Conservation (phyloP, 1,284 basidiomycete genomes). For the Tilletiaria anomala region DNA sequence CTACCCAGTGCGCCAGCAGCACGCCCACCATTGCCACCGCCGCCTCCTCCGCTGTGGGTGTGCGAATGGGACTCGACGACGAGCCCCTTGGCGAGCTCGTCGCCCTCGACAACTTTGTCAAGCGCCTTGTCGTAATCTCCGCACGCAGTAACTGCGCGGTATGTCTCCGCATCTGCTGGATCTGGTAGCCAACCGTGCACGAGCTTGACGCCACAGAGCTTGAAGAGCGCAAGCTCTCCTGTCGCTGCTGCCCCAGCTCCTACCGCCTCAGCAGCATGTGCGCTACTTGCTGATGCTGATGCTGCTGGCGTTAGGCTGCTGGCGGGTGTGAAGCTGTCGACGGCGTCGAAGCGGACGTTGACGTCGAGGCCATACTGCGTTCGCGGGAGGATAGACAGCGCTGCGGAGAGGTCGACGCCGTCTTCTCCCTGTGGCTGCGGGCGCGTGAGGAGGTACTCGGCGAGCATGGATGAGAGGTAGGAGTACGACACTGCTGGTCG, state of each 20-base stretch:
- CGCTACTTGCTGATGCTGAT: too few species aligned
- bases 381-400: constrained; percentile 63
- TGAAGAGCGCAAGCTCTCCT: constrained; percentile 67
- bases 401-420: constrained; percentile 53
- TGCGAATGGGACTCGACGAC: constrained; percentile 6
- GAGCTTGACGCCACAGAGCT: constrained; percentile 62
- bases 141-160: constrained; percentile 43
- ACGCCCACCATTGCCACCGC: too few species aligned
- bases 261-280: constrained; percentile 41
- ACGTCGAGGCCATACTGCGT: constrained; percentile 52
- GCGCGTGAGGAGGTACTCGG: constrained; percentile 55
- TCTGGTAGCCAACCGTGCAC: constrained; percentile 88
- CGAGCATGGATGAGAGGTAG: constrained; percentile 63
- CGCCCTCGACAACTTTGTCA: constrained; percentile 62
- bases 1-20: too few species aligned
- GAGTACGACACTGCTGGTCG: constrained; percentile 60
- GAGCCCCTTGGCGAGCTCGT: constrained; percentile 54
- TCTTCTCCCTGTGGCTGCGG: constrained; percentile 29
- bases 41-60: not conserved
- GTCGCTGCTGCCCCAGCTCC: constrained; percentile 13
- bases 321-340: constrained; percentile 12
- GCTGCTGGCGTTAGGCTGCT: too few species aligned
- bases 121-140: too few species aligned
- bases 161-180: constrained; percentile 50
- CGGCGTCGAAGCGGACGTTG: constrained; percentile 19